phyloP scores from a whole-genome alignment of 2,329 filamentous ascomycete genomes.

The Alternaria angustiovoidea region DNA sequence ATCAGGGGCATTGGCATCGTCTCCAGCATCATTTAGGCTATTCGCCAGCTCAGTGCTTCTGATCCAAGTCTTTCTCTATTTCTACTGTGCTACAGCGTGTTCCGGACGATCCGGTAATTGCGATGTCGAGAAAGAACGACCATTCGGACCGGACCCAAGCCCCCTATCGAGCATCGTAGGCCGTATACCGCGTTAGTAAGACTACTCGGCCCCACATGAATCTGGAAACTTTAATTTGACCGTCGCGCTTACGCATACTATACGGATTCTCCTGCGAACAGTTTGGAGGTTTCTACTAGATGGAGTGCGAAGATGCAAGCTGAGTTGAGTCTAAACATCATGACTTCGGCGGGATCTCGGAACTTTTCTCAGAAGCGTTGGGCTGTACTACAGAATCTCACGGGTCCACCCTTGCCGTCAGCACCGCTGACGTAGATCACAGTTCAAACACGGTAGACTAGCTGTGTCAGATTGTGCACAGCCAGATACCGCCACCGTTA shows the following conservation, averaged over 20 bases:
- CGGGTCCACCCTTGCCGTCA: conserved; percentile 2
- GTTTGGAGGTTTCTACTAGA: neutral
- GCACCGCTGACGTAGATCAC: conserved; percentile 1
- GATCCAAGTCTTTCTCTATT: neutral
- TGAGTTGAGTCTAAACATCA: neutral
- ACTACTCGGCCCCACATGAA: neutral
- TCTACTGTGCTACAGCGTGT: neutral
- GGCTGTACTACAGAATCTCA: neutral
- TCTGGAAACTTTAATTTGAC: neutral
- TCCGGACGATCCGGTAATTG: conserved; percentile 6
- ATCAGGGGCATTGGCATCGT: neutral
- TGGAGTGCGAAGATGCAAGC: neutral
- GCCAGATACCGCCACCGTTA: neutral
- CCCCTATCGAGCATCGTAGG: neutral
- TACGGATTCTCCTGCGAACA: neutral
- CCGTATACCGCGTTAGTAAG: neutral
- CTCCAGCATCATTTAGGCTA: neutral
- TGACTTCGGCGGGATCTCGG: neutral
- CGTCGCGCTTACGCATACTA: neutral
- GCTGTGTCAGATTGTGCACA: conserved; percentile 5
- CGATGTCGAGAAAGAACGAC: neutral
- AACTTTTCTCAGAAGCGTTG: neutral
- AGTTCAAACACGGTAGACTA: neutral
- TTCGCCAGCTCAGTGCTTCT: conserved; percentile 1
- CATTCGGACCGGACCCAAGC: conserved; percentile 8